Base-by-base conservation (phyloP, 2,329 filamentous ascomycete species). In the Colletotrichum neosansevieriae region DNA sequence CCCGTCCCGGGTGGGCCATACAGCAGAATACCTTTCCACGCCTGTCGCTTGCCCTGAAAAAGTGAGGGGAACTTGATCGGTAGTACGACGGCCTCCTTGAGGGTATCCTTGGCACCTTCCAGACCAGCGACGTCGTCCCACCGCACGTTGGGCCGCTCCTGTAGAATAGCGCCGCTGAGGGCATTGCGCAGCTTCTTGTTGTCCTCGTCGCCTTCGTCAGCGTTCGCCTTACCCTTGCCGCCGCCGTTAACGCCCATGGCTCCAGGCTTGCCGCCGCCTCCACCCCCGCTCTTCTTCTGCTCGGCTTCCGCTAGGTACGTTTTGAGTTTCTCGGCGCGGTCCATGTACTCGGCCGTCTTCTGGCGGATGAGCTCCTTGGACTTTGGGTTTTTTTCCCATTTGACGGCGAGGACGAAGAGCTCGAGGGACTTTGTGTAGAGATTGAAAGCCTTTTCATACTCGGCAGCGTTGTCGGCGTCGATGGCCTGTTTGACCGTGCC, bases 301-400 rank as follows among this genome's bases (percentile, higher is more conserved):
- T 96, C 92, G 62, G 88, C 86, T 72, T 94, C 91, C 58, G 90
- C 86, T 45, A 99, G 84, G 78, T 98, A 96, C 63, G 91, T 89
- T 82, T 99, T 99, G 72, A 99, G 89, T 84, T 98, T 98, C 85
- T 99, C 96, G 72, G 96, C 96, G 71, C 96, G 93, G 82, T 98
- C 95, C 92, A 99, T 97, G 85, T 99, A 99, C 79, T 98, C 95
- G 75, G 87, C 92, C 19, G 94, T 94, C 85, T 98, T 98, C 74
- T 92, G 90, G 74, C 96, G 92, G 80, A 99, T 98, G 88, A 97
- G 97, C 78, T 97, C 94, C 85, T 98, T 98, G 72, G 94, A 94
- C 75, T 94, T 95, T 71, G 92, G 90, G 83, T 98, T 98, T 88
- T 98, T 99, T 84, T 99, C 96, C 95, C 95, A 99, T 86, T 99